phyloP scores from a whole-genome alignment of 2,329 filamentous ascomycete genomes.

The Fusarium sp. region DNA sequence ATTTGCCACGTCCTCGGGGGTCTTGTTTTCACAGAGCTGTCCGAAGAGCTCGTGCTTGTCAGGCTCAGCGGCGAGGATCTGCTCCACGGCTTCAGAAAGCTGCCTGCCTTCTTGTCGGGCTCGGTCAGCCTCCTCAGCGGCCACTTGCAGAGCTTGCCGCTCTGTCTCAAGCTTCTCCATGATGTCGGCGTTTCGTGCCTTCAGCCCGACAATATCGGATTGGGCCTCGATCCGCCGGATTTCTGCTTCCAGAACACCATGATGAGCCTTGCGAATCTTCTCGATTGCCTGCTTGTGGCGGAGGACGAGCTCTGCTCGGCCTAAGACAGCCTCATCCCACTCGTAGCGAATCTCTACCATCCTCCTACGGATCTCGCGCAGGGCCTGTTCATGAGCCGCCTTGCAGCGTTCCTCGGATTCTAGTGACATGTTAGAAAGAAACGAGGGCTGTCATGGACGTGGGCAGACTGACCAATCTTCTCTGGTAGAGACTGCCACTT shows the following conservation, averaged over 20 bases:
- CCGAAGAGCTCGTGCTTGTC: slow-evolving; percentile 56
- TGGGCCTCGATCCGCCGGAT: slow-evolving; percentile 81
- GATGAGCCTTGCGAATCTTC: slow-evolving; percentile 70
- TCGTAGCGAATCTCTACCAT: slow-evolving; percentile 65
- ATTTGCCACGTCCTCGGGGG: slow-evolving; percentile 73
- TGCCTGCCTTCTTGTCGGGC: slow-evolving; percentile 50
- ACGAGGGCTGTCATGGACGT: background rate
- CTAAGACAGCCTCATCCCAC: slow-evolving; percentile 66
- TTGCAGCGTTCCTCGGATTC: slow-evolving; percentile 53
- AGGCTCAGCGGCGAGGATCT: slow-evolving; percentile 54
- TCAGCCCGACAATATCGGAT: slow-evolving; percentile 82
- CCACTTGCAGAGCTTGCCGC: slow-evolving; percentile 50
- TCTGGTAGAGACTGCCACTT: slow-evolving; percentile 76
- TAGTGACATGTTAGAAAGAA: slow-evolving; percentile 21
- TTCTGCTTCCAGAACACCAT: slow-evolving; percentile 75
- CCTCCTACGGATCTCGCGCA: slow-evolving; percentile 48
- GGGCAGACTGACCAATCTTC: slow-evolving; percentile 71
- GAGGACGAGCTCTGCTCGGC: slow-evolving; percentile 67
- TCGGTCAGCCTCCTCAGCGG: slow-evolving; percentile 54
- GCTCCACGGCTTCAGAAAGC: slow-evolving; percentile 52
- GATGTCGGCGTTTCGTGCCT: slow-evolving; percentile 72
- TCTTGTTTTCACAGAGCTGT: slow-evolving; percentile 61
- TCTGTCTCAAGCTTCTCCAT: slow-evolving; percentile 62
- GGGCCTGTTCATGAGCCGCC: slow-evolving; percentile 46
- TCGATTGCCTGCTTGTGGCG: slow-evolving; percentile 69